A percentile compares a stretch with the other conserved stretches of the same genome.
phyloP scores from a whole-genome alignment of 2,329 filamentous ascomycete genomes.

The Colletotrichum endophyticum region DNA sequence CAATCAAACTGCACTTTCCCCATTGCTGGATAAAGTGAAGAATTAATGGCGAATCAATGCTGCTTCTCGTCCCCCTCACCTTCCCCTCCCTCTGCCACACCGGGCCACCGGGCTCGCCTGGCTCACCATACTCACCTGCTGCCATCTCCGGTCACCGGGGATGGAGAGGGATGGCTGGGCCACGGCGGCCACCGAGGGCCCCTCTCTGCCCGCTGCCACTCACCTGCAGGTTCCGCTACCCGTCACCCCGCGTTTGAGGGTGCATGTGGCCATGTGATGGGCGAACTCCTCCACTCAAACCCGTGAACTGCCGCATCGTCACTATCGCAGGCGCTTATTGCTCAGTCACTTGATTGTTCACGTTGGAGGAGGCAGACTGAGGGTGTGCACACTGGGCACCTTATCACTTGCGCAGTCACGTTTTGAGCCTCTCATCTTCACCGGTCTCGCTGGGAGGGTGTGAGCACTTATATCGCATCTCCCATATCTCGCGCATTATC shows the following conservation, averaged over 20 bases:
- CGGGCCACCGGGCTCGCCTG: background rate
- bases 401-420: background rate
- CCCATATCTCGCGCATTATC: background rate
- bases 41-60: background rate
- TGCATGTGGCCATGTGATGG: conserved; percentile 14
- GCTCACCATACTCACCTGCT: background rate
- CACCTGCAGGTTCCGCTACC: conserved; percentile 2
- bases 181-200: background rate
- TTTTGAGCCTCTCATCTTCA: background rate
- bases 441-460: background rate
- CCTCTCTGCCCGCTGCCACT: background rate
- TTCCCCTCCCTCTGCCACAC: background rate
- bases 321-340: background rate
- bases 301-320: conserved; percentile 6
- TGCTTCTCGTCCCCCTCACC: background rate
- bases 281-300: conserved; percentile 18
- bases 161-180: background rate
- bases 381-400: background rate
- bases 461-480: background rate
- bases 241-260: conserved; percentile 12
- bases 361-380: background rate
- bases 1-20: background rate
- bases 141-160: background rate
- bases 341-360: conserved; percentile 12
- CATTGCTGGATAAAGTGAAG: background rate